phyloP scores from a whole-genome alignment of 176 grass and related monocot genomes.

The Cenchrus americanus region DNA sequence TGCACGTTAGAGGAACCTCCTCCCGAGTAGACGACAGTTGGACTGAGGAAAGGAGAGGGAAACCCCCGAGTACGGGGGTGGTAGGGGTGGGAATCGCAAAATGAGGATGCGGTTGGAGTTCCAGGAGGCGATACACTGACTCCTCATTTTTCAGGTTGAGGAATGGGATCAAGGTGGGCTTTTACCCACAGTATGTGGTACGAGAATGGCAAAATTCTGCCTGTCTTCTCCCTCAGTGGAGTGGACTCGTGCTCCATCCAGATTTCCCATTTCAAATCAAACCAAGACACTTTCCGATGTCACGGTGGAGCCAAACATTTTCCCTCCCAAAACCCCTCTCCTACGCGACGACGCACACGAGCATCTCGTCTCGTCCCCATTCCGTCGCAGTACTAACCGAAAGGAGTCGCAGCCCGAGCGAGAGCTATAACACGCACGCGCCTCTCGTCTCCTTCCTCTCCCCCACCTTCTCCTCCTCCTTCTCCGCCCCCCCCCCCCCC shows the following conservation, averaged over 20 bases:
- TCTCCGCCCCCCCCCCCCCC: not conserved
- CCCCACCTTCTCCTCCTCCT: not conserved
- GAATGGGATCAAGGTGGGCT: too few relatives aligned
- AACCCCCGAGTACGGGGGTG: too few relatives aligned
- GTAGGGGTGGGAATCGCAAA: too few relatives aligned
- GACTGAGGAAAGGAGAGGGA: too few relatives aligned
- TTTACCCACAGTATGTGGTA: too few relatives aligned
- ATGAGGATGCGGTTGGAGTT: too few relatives aligned
- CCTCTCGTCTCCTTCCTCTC: not conserved
- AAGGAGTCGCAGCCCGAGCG: not conserved
- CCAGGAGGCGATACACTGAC: too few relatives aligned
- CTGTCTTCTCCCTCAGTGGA: too few relatives aligned
- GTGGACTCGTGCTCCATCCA: not conserved
- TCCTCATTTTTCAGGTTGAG: too few relatives aligned
- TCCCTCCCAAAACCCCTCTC: slow-evolving; percentile 37
- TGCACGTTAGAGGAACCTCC: too few relatives aligned
- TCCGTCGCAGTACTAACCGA: not conserved
- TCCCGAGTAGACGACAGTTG: too few relatives aligned
- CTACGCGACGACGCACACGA: not conserved
- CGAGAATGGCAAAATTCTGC: not conserved
- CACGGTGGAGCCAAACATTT: slow-evolving; percentile 16
- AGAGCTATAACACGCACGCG: slow-evolving; percentile 30
- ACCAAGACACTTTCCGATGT: not conserved
- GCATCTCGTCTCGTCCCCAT: not conserved
- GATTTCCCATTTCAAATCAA: slow-evolving; percentile 35